phyloP scores from a whole-genome alignment of 495 filamentous ascomycete genomes.

The Staphylotrichum tortipilum region DNA sequence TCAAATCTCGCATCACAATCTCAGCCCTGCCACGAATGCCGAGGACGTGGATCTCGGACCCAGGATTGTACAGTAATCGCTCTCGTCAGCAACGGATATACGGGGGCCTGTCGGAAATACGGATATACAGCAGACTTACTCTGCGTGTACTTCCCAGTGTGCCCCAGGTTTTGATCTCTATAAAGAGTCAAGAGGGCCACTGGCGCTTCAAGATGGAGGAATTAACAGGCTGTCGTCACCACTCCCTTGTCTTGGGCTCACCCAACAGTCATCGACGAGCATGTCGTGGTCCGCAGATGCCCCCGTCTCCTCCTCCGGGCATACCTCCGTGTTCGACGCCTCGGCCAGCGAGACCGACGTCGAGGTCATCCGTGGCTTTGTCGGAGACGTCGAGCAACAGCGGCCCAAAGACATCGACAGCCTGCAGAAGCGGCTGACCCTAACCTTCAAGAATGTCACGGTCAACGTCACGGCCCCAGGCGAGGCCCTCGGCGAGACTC shows the following conservation, averaged over 20 bases:
- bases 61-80: too few relatives aligned
- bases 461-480: constrained; percentile 1
- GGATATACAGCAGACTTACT: background rate
- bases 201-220: background rate
- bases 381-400: background rate
- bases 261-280: background rate
- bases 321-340: background rate
- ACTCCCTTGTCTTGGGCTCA: background rate
- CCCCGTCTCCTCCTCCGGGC: background rate
- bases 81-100: background rate
- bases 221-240: background rate
- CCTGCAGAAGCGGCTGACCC: background rate
- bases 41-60: background rate
- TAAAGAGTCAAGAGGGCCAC: background rate
- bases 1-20: background rate
- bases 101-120: background rate
- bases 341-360: background rate
- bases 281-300: background rate
- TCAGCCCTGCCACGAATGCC: background rate
- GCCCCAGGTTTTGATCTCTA: background rate
- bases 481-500: background rate
- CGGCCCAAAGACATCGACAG: background rate
- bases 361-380: background rate
- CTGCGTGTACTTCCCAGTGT: background rate
- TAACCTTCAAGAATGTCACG: constrained; percentile 1